phyloP scores from a whole-genome alignment of 78 protist species.

The Capsaspora owczarzaki region DNA sequence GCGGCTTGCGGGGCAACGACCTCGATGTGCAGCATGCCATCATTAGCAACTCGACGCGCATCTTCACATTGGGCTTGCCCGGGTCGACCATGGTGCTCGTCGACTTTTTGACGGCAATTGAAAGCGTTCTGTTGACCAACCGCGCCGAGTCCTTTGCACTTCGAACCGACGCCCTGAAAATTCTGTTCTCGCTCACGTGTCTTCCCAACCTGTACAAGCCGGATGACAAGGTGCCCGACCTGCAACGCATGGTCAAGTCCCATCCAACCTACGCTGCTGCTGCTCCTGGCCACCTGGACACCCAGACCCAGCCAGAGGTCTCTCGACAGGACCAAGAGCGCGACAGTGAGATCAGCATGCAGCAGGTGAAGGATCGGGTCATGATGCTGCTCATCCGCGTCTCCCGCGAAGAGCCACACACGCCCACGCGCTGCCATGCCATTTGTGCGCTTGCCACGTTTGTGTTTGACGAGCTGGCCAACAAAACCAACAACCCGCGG shows the following conservation, averaged over 20 bases:
- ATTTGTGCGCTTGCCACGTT: not conserved
- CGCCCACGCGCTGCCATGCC: not conserved
- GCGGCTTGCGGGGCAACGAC: not conserved
- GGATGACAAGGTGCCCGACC: too few relatives aligned
- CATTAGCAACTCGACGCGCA: not conserved
- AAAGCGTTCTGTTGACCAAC: not conserved
- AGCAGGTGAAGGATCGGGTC: not conserved
- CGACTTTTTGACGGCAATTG: not conserved
- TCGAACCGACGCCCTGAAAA: not conserved
- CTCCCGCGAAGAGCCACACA: not conserved
- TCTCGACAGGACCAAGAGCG: too few relatives aligned
- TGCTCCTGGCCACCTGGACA: too few relatives aligned
- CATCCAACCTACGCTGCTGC: too few relatives aligned
- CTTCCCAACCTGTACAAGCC: not conserved
- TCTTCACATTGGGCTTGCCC: not conserved
- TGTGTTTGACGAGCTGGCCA: not conserved
- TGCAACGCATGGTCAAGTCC: too few relatives aligned
- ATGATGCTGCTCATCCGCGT: not conserved
- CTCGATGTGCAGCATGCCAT: not conserved
- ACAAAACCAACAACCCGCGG: not conserved
- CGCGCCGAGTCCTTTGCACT: not conserved
- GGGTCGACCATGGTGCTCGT: not conserved
- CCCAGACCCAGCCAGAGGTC: too few relatives aligned
- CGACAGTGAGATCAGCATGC: not conserved
- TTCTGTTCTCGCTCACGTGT: not conserved